Base-by-base conservation (phyloP, 768 basidiomycete genomes). In the Boletus rubropictus region DNA sequence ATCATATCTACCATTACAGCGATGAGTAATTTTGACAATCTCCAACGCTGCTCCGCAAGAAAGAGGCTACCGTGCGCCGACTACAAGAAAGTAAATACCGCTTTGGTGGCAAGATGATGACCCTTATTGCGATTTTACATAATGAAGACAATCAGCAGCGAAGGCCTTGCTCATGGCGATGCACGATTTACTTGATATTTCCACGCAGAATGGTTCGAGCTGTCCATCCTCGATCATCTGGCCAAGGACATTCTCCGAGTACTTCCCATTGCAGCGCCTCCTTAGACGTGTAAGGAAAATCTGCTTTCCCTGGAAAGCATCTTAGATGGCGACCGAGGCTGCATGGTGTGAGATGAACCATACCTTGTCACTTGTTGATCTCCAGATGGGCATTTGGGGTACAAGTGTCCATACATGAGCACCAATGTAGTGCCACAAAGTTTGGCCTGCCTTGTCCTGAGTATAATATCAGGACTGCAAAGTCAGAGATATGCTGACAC, bases 401-500 rank as follows among this genome's bases (percentile, higher is more conserved):
- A 55, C 57, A 14, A 69, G 48, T 0, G 56, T 58, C 76, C 77
- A 80, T n/a, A 62, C 54, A 38, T 72, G 66, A n/a, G 69, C 72
- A 12, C 78, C 78, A 21, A 80, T 65, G 48, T 78, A 80, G 50
- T 60, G 76, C 79, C 78, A 79, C 1, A 48, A 15, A 10, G 32
- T 48, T 34, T 56, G 50, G 7, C 50, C 49, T 1, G 57, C 5
- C 27, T 49, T 61, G 32, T 68, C 66, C 75, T 78, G 39, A 34
- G 24, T 15, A 48, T 2, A 29, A 31, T 1, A 14, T 64, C 39
- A 51, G 33, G 14, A 27, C n/a, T 29, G n/a, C 32, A 29, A 22
- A 27, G 6, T 41, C 14, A 31, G 39, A 22, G 21, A 34, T 9
- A 46, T 3, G 11, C 25, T n/a, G 27, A 44, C 29, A 22, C 49